A percentile compares a stretch with the other conserved stretches of the same genome.
These are phyloP conservation scores for Papiliotrema flavescens DNA, from an alignment of 1,284 basidiomycete genomes.

Conservation along the genomic window DNA sequence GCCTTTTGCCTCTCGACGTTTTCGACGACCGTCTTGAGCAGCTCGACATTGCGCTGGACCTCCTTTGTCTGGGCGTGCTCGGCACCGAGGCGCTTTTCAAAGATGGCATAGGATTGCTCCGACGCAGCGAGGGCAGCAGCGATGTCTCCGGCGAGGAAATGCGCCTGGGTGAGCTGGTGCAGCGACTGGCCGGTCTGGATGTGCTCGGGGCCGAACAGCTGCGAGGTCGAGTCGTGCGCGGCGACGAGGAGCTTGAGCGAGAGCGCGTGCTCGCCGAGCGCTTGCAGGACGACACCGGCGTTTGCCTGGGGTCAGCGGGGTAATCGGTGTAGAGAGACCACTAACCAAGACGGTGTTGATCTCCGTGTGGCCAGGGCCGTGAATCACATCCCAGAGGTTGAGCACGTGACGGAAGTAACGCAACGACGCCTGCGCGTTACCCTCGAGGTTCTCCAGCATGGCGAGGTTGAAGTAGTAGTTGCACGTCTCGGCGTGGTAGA, in stretches of 20 bases:
- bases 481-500: conserved; percentile 56
- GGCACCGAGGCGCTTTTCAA: conserved; percentile 45
- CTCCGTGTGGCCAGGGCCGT: conserved; percentile 55
- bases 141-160: conserved; percentile 49
- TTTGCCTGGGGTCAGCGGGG: conserved; percentile 33
- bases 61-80: conserved; percentile 50
- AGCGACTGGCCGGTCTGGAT: conserved; percentile 43
- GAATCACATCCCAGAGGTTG: conserved; percentile 54
- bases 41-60: conserved; percentile 49
- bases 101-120: conserved; percentile 46
- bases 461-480: conserved; percentile 58
- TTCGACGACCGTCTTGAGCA: conserved; percentile 45
- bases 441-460: conserved; percentile 53
- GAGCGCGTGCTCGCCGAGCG: conserved; percentile 41
- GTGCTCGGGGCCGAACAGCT: conserved; percentile 42
- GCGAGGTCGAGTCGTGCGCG: conserved; percentile 31
- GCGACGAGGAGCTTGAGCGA: conserved; percentile 42
- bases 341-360: conserved; percentile 52
- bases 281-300: conserved; percentile 47
- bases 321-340: neutral
- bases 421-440: conserved; percentile 50
- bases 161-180: conserved; percentile 49
- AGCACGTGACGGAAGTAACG: conserved; percentile 55
- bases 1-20: conserved; percentile 43
- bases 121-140: conserved; percentile 45